phyloP scores from a whole-genome alignment of 352 stramenopile species.

The Globisporangium paddicum region DNA sequence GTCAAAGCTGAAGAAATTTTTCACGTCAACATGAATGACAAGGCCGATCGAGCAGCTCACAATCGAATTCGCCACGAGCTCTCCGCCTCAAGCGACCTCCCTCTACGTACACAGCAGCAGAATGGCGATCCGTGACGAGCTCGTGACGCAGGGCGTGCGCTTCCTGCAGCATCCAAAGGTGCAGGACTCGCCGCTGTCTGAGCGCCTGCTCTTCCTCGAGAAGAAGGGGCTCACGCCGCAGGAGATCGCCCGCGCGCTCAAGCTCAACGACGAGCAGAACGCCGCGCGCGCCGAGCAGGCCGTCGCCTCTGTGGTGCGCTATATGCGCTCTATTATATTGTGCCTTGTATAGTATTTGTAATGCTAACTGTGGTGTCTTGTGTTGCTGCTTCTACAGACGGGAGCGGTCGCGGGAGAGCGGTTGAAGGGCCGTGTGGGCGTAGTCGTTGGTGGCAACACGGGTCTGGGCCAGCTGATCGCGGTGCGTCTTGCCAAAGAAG shows the following conservation, averaged over 20 bases:
- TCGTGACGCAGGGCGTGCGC: constrained; percentile 67
- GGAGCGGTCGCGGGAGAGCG: constrained; percentile 48
- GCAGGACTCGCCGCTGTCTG: constrained; percentile 68
- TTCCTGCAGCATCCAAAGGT: constrained; percentile 77
- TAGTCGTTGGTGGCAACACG: constrained; percentile 57
- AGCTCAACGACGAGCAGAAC: constrained; percentile 64
- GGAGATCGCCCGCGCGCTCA: constrained; percentile 61
- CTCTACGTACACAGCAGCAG: neutral
- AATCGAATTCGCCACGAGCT: neutral
- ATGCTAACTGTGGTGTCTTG: neutral
- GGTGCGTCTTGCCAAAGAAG: constrained; percentile 56
- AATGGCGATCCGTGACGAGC: constrained; percentile 45
- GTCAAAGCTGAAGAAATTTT: neutral
- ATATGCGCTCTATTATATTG: no score
- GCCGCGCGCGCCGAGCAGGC: constrained; percentile 39
- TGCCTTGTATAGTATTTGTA: neutral
- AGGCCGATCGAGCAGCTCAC: neutral
- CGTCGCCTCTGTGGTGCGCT: constrained; percentile 51
- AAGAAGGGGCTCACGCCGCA: constrained; percentile 71
- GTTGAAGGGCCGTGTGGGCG: constrained; percentile 46
- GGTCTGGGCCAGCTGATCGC: constrained; percentile 59
- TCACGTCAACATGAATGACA: constrained; percentile 13
- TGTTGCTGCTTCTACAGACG: constrained; percentile 27
- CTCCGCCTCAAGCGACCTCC: neutral
- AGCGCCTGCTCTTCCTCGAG: constrained; percentile 66